Percentiles rank a stretch among this genome's conserved stretches.
These are phyloP conservation scores for Naganishia onofrii DNA, from an alignment of 768 basidiomycete genomes.

Conservation along the genomic window DNA sequence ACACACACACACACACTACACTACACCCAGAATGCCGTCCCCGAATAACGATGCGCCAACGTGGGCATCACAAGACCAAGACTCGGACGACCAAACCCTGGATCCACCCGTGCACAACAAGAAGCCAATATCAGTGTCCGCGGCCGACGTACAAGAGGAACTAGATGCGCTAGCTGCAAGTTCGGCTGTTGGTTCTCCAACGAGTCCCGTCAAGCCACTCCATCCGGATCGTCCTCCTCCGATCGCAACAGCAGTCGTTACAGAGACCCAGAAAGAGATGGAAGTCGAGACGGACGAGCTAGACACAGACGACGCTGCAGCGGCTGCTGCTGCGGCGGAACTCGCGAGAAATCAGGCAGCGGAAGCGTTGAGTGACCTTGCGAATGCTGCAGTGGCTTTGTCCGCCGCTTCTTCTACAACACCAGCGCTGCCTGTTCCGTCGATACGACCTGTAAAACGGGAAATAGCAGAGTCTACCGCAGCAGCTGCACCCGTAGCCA, in stretches of 20 bases:
- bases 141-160: not conserved
- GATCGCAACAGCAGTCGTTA: too few relatives aligned
- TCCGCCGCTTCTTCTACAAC: not conserved
- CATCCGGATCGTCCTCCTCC: too few relatives aligned
- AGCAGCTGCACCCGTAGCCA: not conserved
- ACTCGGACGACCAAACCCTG: not conserved
- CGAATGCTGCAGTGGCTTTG: not conserved
- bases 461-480: too few relatives aligned
- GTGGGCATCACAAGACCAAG: constrained; percentile 10
- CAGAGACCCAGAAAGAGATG: too few relatives aligned
- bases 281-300: not conserved
- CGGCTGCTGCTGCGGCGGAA: not conserved
- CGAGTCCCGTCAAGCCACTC: not conserved
- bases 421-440: too few relatives aligned
- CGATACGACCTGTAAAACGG: too few relatives aligned
- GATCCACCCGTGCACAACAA: not conserved
- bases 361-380: constrained; percentile 8
- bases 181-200: constrained; percentile 3
- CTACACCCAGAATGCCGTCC: too few relatives aligned
- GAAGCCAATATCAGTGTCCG: not conserved
- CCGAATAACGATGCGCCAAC: not conserved
- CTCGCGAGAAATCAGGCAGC: constrained; percentile 9
- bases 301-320: not conserved
- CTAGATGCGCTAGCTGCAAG: constrained; percentile 11
- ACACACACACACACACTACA: too few relatives aligned